These are phyloP conservation scores for Peniophora sp. DNA, from an alignment of 1,284 basidiomycete species.

Conservation along the genomic window DNA sequence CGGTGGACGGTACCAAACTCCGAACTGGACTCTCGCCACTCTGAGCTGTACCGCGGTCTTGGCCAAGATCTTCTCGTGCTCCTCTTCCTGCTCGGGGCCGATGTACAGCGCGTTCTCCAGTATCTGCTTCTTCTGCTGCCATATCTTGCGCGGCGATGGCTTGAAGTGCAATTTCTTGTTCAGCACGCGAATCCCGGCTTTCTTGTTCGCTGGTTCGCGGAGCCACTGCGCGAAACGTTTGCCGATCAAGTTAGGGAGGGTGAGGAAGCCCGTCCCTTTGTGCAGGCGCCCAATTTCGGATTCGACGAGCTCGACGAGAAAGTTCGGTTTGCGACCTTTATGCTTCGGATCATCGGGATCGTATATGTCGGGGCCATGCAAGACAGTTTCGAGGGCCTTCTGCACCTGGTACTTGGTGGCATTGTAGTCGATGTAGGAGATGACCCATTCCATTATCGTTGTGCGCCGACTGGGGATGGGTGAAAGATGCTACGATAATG, in stretches of 20 bases:
- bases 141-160: neutral
- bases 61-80: slow-evolving; percentile 22
- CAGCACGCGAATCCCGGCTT: slow-evolving; percentile 5
- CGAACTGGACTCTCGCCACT: slow-evolving; percentile 51
- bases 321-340: slow-evolving; percentile 12
- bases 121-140: neutral
- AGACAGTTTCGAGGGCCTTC: slow-evolving; percentile 9
- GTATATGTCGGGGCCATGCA: slow-evolving; percentile 11
- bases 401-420: slow-evolving; percentile 13
- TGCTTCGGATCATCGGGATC: slow-evolving; percentile 4
- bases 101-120: slow-evolving; percentile 12
- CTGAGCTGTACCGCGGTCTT: slow-evolving; percentile 34
- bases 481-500: no score
- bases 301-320: slow-evolving; percentile 10
- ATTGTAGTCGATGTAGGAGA: slow-evolving; percentile 5
- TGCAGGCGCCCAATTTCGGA: slow-evolving; percentile 9
- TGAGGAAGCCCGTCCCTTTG: slow-evolving; percentile 11
- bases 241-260: slow-evolving; percentile 4
- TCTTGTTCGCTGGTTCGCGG: neutral
- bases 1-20: slow-evolving; percentile 31
- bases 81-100: slow-evolving; percentile 8
- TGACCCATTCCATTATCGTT: slow-evolving; percentile 13
- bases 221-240: slow-evolving; percentile 9
- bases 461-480: no score
- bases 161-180: neutral